Base-by-base conservation (phyloP, 768 basidiomycete species). In the Tricholoma saponaceum region DNA sequence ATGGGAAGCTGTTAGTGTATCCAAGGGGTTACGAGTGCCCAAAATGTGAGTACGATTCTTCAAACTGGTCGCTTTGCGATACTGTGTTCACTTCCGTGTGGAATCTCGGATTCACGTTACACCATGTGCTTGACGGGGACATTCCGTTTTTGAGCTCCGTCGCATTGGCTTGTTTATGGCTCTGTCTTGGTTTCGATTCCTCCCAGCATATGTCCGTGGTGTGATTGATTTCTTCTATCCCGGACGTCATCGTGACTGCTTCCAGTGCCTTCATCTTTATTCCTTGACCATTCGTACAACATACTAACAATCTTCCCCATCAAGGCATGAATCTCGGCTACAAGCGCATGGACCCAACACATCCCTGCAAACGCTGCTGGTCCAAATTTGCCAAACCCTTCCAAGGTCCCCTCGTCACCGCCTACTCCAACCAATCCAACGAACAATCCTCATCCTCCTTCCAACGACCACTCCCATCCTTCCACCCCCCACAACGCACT, bases 331-430 rank as follows among this genome's bases (percentile, higher is more conserved):
- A 93, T 67, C 83, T 80, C 0, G 90, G 91, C 2, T 92, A 85
- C 72, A 90, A 89, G 69, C 74, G 79, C 56, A 74, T 73, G 35
- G 88, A 92, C 67, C 87, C 39, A 18, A 41, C 39, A 35, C 53
- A 54, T 22, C 87, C 90, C 5, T 92, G 91, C 65, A 75, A 77
- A 57, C 81, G 80, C 56, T 93, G 92, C 72, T 93, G 90, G 91
- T 72, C 78, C 5, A 85, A 84, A 62, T 86, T 86, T 69, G 77
- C 79, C 0, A 83, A 80, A 61, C 74, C 79, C 0, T 92, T 84
- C 69, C 65, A 74, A 0, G 87, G 87, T 2, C 80, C 87, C 4
- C 70, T 91, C 14, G 74, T 77, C 0, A 85, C 84, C 63, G 78
- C 77, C 61, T 76, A 10, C 79, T 55, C 70, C 39, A 30, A 5